Evolutionary conservation across 768 basidiomycete species (phyloP), one percentile per base, ranked within the genome.

Genomic region (Lactarius pseudohatsudake): DNA sequence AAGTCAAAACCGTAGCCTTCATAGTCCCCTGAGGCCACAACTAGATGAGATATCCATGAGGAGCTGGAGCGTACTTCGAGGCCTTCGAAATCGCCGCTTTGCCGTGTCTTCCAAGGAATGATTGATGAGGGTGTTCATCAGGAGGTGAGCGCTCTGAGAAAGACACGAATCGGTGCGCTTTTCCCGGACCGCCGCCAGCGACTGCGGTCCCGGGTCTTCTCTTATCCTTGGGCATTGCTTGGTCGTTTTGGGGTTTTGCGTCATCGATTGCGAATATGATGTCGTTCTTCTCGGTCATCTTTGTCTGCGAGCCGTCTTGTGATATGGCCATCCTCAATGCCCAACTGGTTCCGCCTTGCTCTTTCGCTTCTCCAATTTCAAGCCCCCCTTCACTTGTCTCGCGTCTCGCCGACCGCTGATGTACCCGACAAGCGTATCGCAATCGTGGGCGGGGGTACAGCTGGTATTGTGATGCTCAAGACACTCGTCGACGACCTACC

Each of bases 371-470:
- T 67, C 60, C 16, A 50, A 61, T 28, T 22, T 40, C 28, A 45
- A 61, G 28, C 58, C 6, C 47, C 16, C 11, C 56, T 41, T 7
- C 26, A 26, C 59, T 7, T 20, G 64, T 10, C 10, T 61, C 20
- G 10, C 20, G 15, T 26, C n/a, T 26, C 40, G 9, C n/a, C 40
- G 34, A 22, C 16, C 28, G 16, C 58, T 22, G 38, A 34, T 18
- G 26, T 57, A 41, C 65, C 71, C 55, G 64, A 72, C 1, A 86
- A 84, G 74, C 80, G 80, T 5, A 82, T 88, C 60, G 85, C 55
- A 32, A 80, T 87, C 59, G 77, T 88, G 22, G 86, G 86, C 9
- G 83, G 80, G 8, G 86, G 85, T 0, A 86, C 82, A 66, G 83
- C 81, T 2, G 85, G 85, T 1, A 75, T 87, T 34, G 83, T 82